Evolutionary conservation across 768 basidiomycete species (phyloP).

Genomic region (Lyophyllum decastes): DNA sequence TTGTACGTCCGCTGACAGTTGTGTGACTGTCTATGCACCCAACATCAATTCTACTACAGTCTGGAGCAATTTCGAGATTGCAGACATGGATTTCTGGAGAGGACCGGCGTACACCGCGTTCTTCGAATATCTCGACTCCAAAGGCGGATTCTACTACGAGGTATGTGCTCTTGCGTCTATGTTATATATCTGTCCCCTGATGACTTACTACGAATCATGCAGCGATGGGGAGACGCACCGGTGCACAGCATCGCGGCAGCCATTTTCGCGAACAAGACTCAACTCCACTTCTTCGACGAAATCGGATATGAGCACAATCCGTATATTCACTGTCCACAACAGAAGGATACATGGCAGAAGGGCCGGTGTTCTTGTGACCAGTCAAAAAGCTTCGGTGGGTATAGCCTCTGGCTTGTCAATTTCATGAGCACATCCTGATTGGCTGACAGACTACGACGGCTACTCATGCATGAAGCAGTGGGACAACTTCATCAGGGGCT

Average conservation of each 20-base stretch:
- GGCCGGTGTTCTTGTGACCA: constrained; percentile 68
- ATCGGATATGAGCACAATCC: constrained; percentile 84
- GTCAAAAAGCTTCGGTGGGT: constrained; percentile 60
- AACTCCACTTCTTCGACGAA: constrained; percentile 80
- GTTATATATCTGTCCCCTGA: constrained; percentile 38
- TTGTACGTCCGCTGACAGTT: constrained; percentile 45
- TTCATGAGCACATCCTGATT: background rate
- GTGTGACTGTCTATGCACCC: constrained; percentile 29
- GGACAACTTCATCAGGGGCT: constrained; percentile 29
- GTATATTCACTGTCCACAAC: constrained; percentile 69
- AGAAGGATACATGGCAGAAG: constrained; percentile 42
- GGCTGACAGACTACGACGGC: constrained; percentile 37
- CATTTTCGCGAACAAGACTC: constrained; percentile 67
- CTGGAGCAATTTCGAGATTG: constrained; percentile 79
- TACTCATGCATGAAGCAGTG: constrained; percentile 45
- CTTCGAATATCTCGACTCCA: constrained; percentile 63
- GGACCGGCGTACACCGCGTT: constrained; percentile 61
- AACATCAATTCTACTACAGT: constrained; percentile 28
- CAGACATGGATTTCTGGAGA: constrained; percentile 67
- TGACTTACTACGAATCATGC: constrained; percentile 36
- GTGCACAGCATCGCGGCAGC: constrained; percentile 84
- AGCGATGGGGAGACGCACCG: constrained; percentile 87
- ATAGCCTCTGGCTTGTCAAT: background rate
- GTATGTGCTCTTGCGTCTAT: constrained; percentile 36
- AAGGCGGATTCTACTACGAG: constrained; percentile 74